phyloP scores from a whole-genome alignment of 257 asterid genomes.

The Phtheirospermum japonicum region DNA sequence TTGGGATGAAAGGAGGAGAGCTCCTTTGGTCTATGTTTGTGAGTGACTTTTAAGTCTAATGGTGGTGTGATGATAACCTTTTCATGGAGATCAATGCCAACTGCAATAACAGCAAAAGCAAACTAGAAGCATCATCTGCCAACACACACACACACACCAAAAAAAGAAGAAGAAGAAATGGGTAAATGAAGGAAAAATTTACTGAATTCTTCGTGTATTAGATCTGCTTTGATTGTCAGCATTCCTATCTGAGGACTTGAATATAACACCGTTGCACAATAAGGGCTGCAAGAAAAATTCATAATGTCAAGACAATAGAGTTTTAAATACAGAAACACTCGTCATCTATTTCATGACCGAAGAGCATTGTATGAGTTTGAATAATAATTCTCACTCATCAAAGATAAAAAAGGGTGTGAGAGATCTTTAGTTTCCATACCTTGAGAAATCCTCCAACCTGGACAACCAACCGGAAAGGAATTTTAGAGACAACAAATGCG shows the following conservation, averaged over 20 bases:
- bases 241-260: constrained; percentile 69
- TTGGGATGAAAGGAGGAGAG: constrained; percentile 41
- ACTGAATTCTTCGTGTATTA: constrained; percentile 81
- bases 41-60: constrained; percentile 30
- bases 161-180: constrained; percentile 5
- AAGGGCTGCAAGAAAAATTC: constrained; percentile 67
- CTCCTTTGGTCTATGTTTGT: constrained; percentile 39
- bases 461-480: constrained; percentile 30
- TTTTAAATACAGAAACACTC: constrained; percentile 10
- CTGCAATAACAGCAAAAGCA: constrained; percentile 48
- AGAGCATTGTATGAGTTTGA: constrained; percentile 22
- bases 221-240: constrained; percentile 75
- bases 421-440: constrained; percentile 45
- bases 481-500: background rate
- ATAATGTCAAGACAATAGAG: constrained; percentile 22
- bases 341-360: constrained; percentile 20
- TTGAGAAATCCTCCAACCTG: constrained; percentile 88
- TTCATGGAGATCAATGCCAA: constrained; percentile 86
- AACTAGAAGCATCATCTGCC: constrained; percentile 23
- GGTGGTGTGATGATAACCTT: constrained; percentile 61
- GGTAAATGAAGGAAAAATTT: constrained; percentile 28
- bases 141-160: constrained; percentile 5
- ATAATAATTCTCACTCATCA: constrained; percentile 7
- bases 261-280: constrained; percentile 55
- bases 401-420: constrained; percentile 13